Base-by-base conservation (phyloP, 2,329 filamentous ascomycete genomes). In the Juglanconis juglandina region DNA sequence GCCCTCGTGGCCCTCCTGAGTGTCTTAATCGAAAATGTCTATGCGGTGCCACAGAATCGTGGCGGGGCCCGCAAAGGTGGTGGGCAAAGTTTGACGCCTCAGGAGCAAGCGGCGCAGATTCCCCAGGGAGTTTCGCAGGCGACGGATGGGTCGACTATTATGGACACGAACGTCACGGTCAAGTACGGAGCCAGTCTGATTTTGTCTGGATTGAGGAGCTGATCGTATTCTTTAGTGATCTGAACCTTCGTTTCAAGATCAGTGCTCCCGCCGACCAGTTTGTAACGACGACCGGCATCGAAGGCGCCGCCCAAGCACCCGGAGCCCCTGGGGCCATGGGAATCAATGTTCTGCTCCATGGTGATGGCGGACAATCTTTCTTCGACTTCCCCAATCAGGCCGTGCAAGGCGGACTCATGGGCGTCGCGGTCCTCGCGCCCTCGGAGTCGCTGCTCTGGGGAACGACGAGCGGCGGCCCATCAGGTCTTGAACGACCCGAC, bases 291-390 rank as follows among this genome's bases (percentile, higher is more conserved):
- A 80, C 80, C 4, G 77, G 79, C 44, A 78, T 85, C 1, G 68
- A 74, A n/a, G 82, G 81, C 41, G 81, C 67, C 7, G 61, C 69
- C 30, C 72, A 70, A 54, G 62, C 48, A 1, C 66, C 73, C 24
- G 67, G 68, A 30, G 67, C 70, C 2, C 58, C 67, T 0, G 77
- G 78, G 5, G 64, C 71, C 6, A 71, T 82, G 35, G 81, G 81
- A 53, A 73, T 83, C 6, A 86, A 86, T 65, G 79, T 86, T 13
- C 77, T 86, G 41, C 76, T 86, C 3, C 83, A 86, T 68, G 83
- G 63, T 49, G 83, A 86, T 67, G 83, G 83, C 47, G 83, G 83
- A 6, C 79, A 84, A 66, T 83, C 80, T 11, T 84, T 84, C 75
- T 81, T 82, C 70, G 80, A 82, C 67, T 82, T 83, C 71, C 81